These are phyloP conservation scores for Mycena crocata DNA, from an alignment of 768 basidiomycete genomes.

Conservation along the genomic window DNA sequence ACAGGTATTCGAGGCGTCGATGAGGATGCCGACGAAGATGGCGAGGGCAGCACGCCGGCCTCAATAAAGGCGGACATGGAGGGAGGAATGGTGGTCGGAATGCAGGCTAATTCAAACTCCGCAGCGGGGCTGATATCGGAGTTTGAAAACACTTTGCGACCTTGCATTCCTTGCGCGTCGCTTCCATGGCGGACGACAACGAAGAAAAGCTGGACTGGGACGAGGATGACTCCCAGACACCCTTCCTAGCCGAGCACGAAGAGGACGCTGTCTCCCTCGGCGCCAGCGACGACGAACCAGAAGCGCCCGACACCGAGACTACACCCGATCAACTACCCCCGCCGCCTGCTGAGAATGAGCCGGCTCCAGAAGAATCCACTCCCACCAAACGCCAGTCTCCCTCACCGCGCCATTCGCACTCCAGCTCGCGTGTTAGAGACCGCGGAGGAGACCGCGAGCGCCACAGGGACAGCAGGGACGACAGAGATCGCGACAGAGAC, in stretches of 20 bases:
- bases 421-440: slow-evolving; percentile 13
- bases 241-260: slow-evolving; percentile 69
- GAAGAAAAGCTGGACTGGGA: slow-evolving; percentile 83
- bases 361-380: neutral
- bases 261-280: slow-evolving; percentile 56
- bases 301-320: slow-evolving; percentile 4
- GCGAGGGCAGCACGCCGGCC: slow-evolving; percentile 49
- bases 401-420: slow-evolving; percentile 6
- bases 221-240: slow-evolving; percentile 55
- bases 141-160: slow-evolving; percentile 21
- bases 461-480: slow-evolving; percentile 25
- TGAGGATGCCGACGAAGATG: slow-evolving; percentile 46
- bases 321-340: neutral
- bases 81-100: slow-evolving; percentile 21
- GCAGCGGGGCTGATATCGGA: slow-evolving; percentile 39
- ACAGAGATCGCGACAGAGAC: slow-evolving; percentile 21
- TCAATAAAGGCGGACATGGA: slow-evolving; percentile 49
- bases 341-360: slow-evolving; percentile 4
- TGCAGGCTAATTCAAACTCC: neutral
- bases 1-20: slow-evolving; percentile 73
- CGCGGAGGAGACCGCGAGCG: slow-evolving; percentile 11
- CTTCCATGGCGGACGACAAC: slow-evolving; percentile 70
- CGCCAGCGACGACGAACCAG: slow-evolving; percentile 29
- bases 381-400: slow-evolving; percentile 13
- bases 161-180: slow-evolving; percentile 33